Evolutionary conservation across 495 filamentous ascomycete species (phyloP).

Genomic region (Glutinoglossum americanum): DNA sequence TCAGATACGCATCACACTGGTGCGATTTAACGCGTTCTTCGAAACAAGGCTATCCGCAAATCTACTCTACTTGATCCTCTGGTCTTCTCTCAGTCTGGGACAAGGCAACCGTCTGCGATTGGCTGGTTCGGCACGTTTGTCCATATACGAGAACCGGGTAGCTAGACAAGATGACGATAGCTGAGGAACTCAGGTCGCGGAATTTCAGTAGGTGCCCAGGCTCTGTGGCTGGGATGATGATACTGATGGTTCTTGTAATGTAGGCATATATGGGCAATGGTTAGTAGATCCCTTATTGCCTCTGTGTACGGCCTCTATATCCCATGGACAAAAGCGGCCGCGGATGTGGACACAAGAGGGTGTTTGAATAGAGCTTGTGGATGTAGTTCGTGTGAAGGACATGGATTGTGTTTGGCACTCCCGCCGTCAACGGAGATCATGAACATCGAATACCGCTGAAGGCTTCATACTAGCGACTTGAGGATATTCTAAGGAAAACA

Average conservation of each 20-base stretch:
- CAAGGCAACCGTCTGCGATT: not conserved
- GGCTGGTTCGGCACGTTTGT: not conserved
- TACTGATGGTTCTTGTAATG: conserved; percentile 16
- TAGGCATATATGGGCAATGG: conserved; percentile 99
- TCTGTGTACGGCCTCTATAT: not conserved
- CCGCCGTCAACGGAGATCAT: not conserved
- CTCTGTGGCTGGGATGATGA: conserved; percentile 4
- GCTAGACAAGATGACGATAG: conserved; percentile 21
- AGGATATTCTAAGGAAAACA: not conserved
- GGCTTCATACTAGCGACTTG: not conserved
- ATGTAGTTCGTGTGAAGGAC: not conserved
- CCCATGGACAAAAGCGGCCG: not conserved
- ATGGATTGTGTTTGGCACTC: not conserved
- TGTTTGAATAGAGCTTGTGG: not conserved
- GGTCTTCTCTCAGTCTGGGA: not conserved
- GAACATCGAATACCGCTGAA: not conserved
- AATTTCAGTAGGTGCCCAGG: conserved; percentile 73
- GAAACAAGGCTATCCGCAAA: not conserved
- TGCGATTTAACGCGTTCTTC: not conserved
- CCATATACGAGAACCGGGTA: not conserved
- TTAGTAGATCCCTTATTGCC: conserved; percentile 29
- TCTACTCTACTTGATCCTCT: not conserved
- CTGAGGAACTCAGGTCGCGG: conserved; percentile 69
- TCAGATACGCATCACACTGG: not conserved
- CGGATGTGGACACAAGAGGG: not conserved